Evolutionary conservation across 805 yeast genomes (phyloP).

Genomic region (Myxozyma mucilagina): DNA sequence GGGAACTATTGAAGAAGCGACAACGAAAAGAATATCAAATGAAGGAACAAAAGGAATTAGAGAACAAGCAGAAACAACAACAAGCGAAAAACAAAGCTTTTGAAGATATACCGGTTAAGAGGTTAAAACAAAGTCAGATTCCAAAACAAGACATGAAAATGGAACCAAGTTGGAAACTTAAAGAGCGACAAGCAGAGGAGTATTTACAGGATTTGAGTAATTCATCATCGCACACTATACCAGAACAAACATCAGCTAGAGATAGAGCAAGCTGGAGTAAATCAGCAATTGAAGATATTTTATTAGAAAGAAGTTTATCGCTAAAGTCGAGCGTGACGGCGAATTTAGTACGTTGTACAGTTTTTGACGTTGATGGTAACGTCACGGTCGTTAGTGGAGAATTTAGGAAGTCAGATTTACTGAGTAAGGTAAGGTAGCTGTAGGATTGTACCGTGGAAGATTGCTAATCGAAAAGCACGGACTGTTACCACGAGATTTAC

Average conservation of each 20-base stretch:
- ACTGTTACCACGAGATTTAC: conserved; percentile 80
- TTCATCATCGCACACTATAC: background rate
- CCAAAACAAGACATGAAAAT: background rate
- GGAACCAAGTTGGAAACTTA: background rate
- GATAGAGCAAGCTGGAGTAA: conserved; percentile 5
- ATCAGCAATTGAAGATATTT: conserved; percentile 21
- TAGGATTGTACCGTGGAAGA: background rate
- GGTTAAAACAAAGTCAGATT: background rate
- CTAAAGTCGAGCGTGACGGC: conserved; percentile 20
- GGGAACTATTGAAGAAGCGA: no score
- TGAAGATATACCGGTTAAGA: no score
- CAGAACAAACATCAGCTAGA: background rate
- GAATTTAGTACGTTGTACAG: conserved; percentile 57
- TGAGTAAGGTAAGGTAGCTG: conserved; percentile 47
- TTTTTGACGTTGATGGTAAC: conserved; percentile 69
- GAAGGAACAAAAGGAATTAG: no score
- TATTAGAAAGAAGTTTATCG: conserved; percentile 23
- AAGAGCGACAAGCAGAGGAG: conserved; percentile 4
- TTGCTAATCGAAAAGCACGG: conserved; percentile 49
- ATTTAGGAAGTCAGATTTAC: conserved; percentile 69
- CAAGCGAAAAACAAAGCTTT: no score
- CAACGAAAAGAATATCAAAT: no score
- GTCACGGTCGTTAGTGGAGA: conserved; percentile 69
- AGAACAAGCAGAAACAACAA: no score
- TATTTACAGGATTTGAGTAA: background rate